phyloP scores from a whole-genome alignment of 768 basidiomycete genomes.

The Naganishia friedmannii region DNA sequence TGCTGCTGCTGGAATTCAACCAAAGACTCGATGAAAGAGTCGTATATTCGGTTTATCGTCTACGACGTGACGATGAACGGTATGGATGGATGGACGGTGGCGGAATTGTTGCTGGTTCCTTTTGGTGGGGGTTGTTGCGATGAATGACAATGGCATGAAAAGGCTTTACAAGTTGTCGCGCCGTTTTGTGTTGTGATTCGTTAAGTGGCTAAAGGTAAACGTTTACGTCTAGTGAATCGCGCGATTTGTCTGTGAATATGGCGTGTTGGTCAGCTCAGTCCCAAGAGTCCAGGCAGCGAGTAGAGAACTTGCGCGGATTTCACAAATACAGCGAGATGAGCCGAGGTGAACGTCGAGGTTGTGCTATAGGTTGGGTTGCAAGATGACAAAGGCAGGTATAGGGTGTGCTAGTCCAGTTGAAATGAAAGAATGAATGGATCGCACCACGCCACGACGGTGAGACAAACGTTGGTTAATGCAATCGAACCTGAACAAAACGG shows the following conservation, averaged over 20 bases:
- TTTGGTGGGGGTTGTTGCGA: slow-evolving; percentile 20
- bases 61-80: slow-evolving; percentile 16
- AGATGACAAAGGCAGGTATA: neutral
- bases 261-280: neutral
- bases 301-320: neutral
- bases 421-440: too few species aligned
- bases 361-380: neutral
- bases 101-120: slow-evolving; percentile 23
- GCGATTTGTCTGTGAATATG: neutral
- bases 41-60: slow-evolving; percentile 28
- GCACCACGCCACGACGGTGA: neutral
- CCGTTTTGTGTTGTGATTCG: neutral
- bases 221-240: neutral
- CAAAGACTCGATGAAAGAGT: slow-evolving; percentile 20
- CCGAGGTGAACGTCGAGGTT: neutral
- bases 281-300: neutral
- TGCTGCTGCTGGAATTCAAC: slow-evolving; percentile 12
- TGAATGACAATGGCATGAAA: slow-evolving; percentile 30
- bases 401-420: neutral
- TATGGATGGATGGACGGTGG: slow-evolving; percentile 15
- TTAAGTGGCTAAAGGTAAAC: neutral
- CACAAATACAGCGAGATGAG: neutral
- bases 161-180: slow-evolving; percentile 7
- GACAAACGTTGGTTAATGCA: slow-evolving; percentile 17
- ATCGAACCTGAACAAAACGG: neutral